A percentile compares a stretch with the other conserved stretches of the same genome.
Conservation (phyloP, 345 rosid genomes). For the Lepidium sativum region DNA sequence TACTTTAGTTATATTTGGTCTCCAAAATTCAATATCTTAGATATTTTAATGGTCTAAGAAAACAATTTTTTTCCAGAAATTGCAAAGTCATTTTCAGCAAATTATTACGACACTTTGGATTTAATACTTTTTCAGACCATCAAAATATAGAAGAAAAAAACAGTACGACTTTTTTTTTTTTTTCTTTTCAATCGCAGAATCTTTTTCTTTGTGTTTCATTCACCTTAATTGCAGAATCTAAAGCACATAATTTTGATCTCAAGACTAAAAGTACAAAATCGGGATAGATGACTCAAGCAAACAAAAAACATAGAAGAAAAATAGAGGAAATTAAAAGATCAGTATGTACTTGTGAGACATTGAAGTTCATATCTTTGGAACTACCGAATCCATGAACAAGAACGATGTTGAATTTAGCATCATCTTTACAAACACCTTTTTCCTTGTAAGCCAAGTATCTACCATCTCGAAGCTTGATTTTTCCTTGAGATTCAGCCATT, state of each 20-base stretch:
- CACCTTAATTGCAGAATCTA: not conserved
- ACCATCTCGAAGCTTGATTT: constrained; percentile 69
- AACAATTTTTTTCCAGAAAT: no score
- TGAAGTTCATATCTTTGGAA: constrained; percentile 89
- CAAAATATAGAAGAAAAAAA: not conserved
- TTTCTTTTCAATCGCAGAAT: not conserved
- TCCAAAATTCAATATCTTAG: not conserved
- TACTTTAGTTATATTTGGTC: not conserved
- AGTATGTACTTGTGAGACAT: constrained; percentile 53
- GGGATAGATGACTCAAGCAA: not conserved
- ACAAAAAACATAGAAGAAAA: not conserved
- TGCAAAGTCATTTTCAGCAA: not conserved
- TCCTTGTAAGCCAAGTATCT: constrained; percentile 73
- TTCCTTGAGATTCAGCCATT: constrained; percentile 19
- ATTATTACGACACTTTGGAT: not conserved
- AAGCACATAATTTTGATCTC: not conserved
- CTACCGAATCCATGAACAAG: constrained; percentile 91
- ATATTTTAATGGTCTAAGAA: not conserved
- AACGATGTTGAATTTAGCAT: constrained; percentile 54
- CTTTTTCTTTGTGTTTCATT: not conserved
- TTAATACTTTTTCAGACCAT: not conserved
- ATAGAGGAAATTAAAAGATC: not conserved
- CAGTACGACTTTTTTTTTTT: not conserved
- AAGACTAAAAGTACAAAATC: not conserved
- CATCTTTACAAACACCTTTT: constrained; percentile 53